Evolutionary conservation across 2,329 filamentous ascomycete genomes (phyloP), one percentile per base, ranked within the genome.

Genomic region (Acrocalymma vagum): DNA sequence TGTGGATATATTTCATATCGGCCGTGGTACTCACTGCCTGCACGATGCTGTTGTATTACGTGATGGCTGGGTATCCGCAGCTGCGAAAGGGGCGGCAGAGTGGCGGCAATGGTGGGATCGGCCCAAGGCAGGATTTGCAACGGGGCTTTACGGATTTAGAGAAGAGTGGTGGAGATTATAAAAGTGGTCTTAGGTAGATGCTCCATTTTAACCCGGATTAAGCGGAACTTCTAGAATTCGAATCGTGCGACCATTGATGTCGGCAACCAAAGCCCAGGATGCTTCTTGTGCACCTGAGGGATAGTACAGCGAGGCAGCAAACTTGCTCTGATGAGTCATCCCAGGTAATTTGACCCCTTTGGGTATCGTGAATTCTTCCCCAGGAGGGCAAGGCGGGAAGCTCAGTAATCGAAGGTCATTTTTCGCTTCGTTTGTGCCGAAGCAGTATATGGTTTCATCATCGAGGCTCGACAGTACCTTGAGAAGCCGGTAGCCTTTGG

Each of bases 1-100:
- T 48, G n/a, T 48, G 45, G 42, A 45, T 48, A 10, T 48, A 45
- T 13, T 22, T 48, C 10, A 42, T 67, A 3, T 53, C 53, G 17
- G 55, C 71, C 0, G 20, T 38, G 13, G 36, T 17, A 3, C 15
- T 28, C 13, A 38, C 36, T 5, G 13, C 31, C 11, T 20, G 29
- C 6, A 38, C 36, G 18, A 25, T 30, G 22, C 11, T n/a, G 9
- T 20, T 38, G 18, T 38, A 38, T 17, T 38, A 38, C 14, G 7
- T 30, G 13, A 38, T 38, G 36, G 36, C 36, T n/a, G 36, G 36
- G 7, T 24, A 30, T 11, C 36, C 36, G 13, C 11, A 38, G 11
- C 6, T 38, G 9, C 27, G 27, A 5, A 38, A 29, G 18, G 13
- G 17, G 11, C 23, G n/a, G 23, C 9, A 31, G 21, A 23, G 25